phyloP scores from a whole-genome alignment of 1,139 yeast species.

The Geotrichum europaeum region DNA sequence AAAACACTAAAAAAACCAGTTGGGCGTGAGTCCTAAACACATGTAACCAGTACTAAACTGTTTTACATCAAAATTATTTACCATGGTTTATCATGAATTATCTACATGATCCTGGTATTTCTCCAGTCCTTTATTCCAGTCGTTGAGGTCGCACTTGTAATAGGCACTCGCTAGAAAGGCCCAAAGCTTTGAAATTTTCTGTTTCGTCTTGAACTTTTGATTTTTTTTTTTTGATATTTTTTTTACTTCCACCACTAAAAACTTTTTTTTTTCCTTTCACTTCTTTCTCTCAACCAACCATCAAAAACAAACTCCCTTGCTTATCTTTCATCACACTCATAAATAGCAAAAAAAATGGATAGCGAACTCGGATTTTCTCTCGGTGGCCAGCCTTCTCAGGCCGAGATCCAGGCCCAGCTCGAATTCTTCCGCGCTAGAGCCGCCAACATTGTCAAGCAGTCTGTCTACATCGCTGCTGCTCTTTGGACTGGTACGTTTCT shows the following conservation, averaged over 20 bases:
- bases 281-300: background rate
- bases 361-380: slow-evolving; percentile 45
- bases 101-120: no score
- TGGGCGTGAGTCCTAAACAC: no score
- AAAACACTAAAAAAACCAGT: no score
- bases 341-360: slow-evolving; percentile 11
- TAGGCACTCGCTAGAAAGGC: background rate
- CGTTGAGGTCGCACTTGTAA: no score
- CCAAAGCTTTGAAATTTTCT: background rate
- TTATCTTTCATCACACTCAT: background rate
- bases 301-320: slow-evolving; percentile 11
- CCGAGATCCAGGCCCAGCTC: slow-evolving; percentile 72
- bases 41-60: no score
- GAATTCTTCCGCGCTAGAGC: slow-evolving; percentile 67
- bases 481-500: slow-evolving; percentile 51
- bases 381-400: slow-evolving; percentile 63
- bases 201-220: slow-evolving; percentile 4
- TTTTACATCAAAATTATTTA: no score
- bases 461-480: slow-evolving; percentile 67
- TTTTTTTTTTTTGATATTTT: slow-evolving; percentile 4
- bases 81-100: no score
- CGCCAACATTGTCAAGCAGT: slow-evolving; percentile 56
- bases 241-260: slow-evolving; percentile 14
- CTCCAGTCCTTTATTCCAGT: no score
- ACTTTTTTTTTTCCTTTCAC: slow-evolving; percentile 9